Percentiles rank a stretch among this genome's conserved stretches.
Evolutionary conservation across 768 basidiomycete genomes (phyloP).

Genomic region (Pisolithus albus): DNA sequence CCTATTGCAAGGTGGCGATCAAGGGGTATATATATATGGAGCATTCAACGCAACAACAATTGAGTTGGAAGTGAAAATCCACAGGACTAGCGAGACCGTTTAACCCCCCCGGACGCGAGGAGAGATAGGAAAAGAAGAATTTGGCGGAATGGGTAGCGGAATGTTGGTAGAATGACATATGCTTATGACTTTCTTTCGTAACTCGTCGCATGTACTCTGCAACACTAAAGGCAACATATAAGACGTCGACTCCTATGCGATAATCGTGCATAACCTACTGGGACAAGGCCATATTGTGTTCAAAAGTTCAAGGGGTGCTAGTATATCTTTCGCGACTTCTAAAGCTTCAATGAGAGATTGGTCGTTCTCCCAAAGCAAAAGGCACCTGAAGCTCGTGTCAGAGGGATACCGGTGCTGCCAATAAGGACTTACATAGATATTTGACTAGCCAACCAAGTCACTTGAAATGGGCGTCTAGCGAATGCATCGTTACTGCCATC

Average conservation of each 20-base stretch:
- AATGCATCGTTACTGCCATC: slow-evolving; percentile 48
- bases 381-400: slow-evolving; percentile 37
- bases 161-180: slow-evolving; percentile 41
- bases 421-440: slow-evolving; percentile 45
- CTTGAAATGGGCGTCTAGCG: slow-evolving; percentile 62
- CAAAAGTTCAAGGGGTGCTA: slow-evolving; percentile 58
- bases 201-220: slow-evolving; percentile 40
- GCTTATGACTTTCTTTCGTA: slow-evolving; percentile 43
- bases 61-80: not conserved
- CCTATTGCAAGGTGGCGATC: not conserved
- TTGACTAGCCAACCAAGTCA: slow-evolving; percentile 66
- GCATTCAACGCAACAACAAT: not conserved
- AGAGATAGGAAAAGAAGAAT: slow-evolving; percentile 32
- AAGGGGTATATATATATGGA: not conserved
- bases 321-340: slow-evolving; percentile 58
- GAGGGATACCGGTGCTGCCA: not conserved
- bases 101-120: not conserved
- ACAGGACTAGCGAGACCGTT: not conserved
- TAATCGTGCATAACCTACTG: slow-evolving; percentile 25
- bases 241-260: not conserved
- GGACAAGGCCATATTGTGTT: slow-evolving; percentile 64
- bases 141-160: slow-evolving; percentile 35
- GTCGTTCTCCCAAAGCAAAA: slow-evolving; percentile 62
- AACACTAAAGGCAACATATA: slow-evolving; percentile 30
- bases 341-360: slow-evolving; percentile 49